Evolutionary conservation across 371 early-diverging fungal genomes (phyloP).

Genomic region (Apophysomyces sp.): DNA sequence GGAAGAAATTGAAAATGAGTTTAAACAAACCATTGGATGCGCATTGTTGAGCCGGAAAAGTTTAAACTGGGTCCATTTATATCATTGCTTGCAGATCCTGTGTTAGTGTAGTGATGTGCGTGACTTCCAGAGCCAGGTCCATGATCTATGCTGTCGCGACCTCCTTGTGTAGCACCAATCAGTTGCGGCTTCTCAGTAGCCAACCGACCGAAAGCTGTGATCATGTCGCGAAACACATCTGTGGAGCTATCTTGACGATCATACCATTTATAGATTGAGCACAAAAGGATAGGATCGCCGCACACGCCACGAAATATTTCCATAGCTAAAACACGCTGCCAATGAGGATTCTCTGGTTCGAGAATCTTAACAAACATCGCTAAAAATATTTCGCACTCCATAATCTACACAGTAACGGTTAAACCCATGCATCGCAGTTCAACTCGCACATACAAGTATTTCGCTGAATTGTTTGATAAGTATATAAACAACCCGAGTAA

Average conservation of each 20-base stretch:
- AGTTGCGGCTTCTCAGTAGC: constrained; percentile 77
- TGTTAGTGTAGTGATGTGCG: neutral
- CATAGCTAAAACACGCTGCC: constrained; percentile 88
- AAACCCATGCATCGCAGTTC: neutral
- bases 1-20: neutral
- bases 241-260: constrained; percentile 72
- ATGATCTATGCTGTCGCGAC: constrained; percentile 47
- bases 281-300: constrained; percentile 57
- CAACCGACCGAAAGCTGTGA: constrained; percentile 74
- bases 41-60: constrained; percentile 57
- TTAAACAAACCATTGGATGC: constrained; percentile 66
- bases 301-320: constrained; percentile 81
- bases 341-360: constrained; percentile 77
- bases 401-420: constrained; percentile 41
- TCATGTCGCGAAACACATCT: constrained; percentile 80
- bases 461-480: constrained; percentile 79
- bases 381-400: constrained; percentile 93
- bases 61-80: constrained; percentile 37
- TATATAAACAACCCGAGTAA: constrained; percentile 79
- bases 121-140: constrained; percentile 10
- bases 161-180: constrained; percentile 57
- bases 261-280: constrained; percentile 72
- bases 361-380: constrained; percentile 83
- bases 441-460: constrained; percentile 61
- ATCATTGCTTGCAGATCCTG: constrained; percentile 1